Conservation (phyloP, 1,284 basidiomycete species). For the Naganishia sp. region DNA sequence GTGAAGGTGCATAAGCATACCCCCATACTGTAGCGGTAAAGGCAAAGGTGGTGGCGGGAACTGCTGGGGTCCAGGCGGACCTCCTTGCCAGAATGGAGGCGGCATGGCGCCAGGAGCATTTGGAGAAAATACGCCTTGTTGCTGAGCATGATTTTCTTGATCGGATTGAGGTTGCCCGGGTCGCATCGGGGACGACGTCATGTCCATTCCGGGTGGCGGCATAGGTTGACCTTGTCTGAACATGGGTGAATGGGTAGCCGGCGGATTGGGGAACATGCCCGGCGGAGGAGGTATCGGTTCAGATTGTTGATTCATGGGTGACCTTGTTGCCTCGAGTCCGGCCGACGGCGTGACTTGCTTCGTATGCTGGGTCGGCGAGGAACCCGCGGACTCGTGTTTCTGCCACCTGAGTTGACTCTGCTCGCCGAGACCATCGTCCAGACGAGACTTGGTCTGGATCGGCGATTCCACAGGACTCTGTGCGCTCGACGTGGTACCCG, state of each 20-base stretch:
- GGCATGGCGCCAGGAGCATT: neutral
- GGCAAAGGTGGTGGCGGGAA: neutral
- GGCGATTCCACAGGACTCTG: constrained; percentile 20
- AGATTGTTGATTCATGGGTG: constrained; percentile 1
- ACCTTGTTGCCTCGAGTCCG: neutral
- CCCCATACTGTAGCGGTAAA: neutral
- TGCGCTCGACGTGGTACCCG: neutral
- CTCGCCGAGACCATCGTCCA: neutral
- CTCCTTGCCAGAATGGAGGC: constrained; percentile 19
- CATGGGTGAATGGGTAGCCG: neutral
- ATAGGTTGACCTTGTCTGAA: neutral
- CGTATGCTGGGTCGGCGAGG: neutral
- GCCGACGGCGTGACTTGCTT: neutral
- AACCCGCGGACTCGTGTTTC: neutral
- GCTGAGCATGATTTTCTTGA: neutral
- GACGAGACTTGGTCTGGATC: constrained; percentile 2
- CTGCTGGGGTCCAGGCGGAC: neutral
- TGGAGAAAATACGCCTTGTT: constrained; percentile 1
- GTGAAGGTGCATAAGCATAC: too few species aligned
- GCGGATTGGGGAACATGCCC: neutral
- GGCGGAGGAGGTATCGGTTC: neutral
- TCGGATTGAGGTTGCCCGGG: neutral
- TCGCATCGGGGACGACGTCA: neutral
- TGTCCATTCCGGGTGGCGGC: constrained; percentile 6
- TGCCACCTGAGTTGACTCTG: neutral